Evolutionary conservation across 2,329 filamentous ascomycete species (phyloP).

Genomic region (Arachnopeziza araneosa): DNA sequence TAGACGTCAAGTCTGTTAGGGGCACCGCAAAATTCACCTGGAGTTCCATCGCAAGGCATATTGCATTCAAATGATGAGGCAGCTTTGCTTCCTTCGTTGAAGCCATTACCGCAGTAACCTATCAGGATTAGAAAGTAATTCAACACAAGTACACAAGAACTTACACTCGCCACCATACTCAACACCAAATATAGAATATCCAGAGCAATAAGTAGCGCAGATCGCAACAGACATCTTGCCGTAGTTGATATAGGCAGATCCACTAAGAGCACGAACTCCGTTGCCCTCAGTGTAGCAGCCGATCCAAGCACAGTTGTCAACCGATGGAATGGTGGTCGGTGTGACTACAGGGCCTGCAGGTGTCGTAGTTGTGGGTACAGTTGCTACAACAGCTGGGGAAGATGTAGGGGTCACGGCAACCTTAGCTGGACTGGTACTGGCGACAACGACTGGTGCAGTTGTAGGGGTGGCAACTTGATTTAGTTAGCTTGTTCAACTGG

Average conservation of each 20-base stretch:
- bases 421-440: not conserved
- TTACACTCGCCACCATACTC: constrained; percentile 35
- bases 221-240: constrained; percentile 30
- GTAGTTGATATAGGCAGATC: constrained; percentile 17
- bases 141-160: constrained; percentile 1
- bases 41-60: constrained; percentile 25
- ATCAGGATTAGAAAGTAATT: not conserved
- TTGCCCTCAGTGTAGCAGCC: constrained; percentile 23
- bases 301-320: not conserved
- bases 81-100: constrained; percentile 10
- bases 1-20: constrained; percentile 25
- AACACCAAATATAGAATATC: constrained; percentile 33
- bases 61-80: constrained; percentile 18
- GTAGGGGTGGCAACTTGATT: not conserved
- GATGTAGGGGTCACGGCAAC: not conserved
- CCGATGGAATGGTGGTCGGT: not conserved
- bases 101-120: constrained; percentile 30
- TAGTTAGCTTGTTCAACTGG: no score
- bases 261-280: constrained; percentile 15
- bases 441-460: not conserved
- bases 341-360: not conserved
- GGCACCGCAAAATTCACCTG: constrained; percentile 31
- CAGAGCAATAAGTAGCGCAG: constrained; percentile 27
- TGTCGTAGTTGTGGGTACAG: not conserved
- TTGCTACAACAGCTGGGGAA: not conserved